Conservation (phyloP, 805 yeast species). For the Isabelozyma pseudorhagii region DNA sequence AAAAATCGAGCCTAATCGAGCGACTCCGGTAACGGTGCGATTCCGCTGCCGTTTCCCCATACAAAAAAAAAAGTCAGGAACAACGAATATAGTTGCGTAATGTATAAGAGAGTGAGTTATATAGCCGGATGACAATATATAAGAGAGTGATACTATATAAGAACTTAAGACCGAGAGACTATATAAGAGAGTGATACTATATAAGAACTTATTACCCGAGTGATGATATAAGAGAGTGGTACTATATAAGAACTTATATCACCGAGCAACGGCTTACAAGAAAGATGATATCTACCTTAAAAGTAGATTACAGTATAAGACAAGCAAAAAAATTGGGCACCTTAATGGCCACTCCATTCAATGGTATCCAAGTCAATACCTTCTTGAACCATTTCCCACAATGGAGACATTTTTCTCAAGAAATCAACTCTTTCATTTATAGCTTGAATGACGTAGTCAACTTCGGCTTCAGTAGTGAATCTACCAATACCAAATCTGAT, state of each 20-base stretch:
- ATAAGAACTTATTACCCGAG: too few species aligned
- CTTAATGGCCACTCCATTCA: slow-evolving; percentile 95
- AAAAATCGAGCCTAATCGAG: neutral
- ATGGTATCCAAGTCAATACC: slow-evolving; percentile 92
- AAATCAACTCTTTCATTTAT: slow-evolving; percentile 86
- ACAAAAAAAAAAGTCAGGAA: slow-evolving; percentile 1
- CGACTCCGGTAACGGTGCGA: neutral
- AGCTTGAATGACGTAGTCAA: slow-evolving; percentile 89
- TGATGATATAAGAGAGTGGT: too few species aligned
- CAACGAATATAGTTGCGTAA: neutral
- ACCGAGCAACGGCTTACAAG: too few species aligned
- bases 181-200: too few species aligned
- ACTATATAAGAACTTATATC: too few species aligned
- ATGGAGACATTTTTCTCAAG: slow-evolving; percentile 87
- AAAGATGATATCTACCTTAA: too few species aligned
- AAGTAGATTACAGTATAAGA: neutral
- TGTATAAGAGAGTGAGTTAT: neutral
- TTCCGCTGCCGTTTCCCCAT: neutral
- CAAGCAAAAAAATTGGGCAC: neutral
- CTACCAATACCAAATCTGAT: slow-evolving; percentile 97
- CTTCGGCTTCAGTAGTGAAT: slow-evolving; percentile 93
- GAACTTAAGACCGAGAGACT: too few species aligned
- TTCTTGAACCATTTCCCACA: slow-evolving; percentile 99
- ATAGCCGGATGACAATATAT: neutral
- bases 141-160: too few species aligned